phyloP scores from a whole-genome alignment of 306 rosid genomes.

The Trifolium pratense region DNA sequence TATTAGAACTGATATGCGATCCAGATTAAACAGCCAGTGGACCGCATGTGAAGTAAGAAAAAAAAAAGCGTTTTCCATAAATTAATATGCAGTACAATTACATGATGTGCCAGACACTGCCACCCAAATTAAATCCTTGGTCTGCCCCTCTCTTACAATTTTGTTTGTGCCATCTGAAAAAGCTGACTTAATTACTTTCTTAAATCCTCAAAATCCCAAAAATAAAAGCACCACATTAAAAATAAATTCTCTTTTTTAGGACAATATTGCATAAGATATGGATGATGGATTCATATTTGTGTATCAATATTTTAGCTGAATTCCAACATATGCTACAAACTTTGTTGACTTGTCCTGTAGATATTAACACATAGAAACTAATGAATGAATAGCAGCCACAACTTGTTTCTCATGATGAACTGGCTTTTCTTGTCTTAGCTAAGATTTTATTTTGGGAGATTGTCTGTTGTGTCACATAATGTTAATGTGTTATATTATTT shows the following conservation, averaged over 20 bases:
- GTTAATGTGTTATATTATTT: neutral
- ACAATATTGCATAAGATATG: neutral
- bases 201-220: conserved; percentile 26
- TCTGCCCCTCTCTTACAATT: conserved; percentile 38
- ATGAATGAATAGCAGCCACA: conserved; percentile 24
- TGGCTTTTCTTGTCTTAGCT: conserved; percentile 41
- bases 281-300: conserved; percentile 2
- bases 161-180: conserved; percentile 55
- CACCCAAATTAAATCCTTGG: conserved; percentile 19
- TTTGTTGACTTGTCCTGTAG: conserved; percentile 37
- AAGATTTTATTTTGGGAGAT: conserved; percentile 31
- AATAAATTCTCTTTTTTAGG: conserved; percentile 18
- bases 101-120: conserved; percentile 35
- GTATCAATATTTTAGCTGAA: conserved; percentile 12
- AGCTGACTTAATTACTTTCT: conserved; percentile 37
- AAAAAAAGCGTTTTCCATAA: too few relatives aligned
- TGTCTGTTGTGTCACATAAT: conserved; percentile 5
- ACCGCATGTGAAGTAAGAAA: too few relatives aligned
- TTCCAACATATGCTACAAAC: conserved; percentile 39
- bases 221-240: conserved; percentile 25
- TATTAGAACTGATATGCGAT: too few relatives aligned
- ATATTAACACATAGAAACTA: conserved; percentile 16
- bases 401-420: conserved; percentile 30
- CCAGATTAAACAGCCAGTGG: too few relatives aligned
- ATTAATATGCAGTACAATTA: conserved; percentile 28